These are phyloP conservation scores for Viola odorata DNA, from an alignment of 345 rosid genomes.

Conservation along the genomic window DNA sequence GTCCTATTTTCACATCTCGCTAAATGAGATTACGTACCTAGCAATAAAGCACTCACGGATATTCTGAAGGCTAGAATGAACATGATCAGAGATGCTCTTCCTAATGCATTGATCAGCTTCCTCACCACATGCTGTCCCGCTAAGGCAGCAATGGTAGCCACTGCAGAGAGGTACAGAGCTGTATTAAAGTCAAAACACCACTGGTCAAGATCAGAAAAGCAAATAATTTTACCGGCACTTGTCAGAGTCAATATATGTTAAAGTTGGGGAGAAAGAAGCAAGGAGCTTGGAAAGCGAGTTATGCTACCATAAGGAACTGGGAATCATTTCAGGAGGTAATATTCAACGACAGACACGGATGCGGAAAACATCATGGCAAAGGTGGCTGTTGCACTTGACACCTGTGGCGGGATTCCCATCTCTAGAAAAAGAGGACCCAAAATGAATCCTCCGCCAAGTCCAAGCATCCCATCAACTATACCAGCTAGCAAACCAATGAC, in stretches of 20 bases:
- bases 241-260: no score
- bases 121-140: slow-evolving; percentile 20
- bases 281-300: no score
- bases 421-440: no score
- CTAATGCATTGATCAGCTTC: slow-evolving; percentile 11
- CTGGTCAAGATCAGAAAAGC: no score
- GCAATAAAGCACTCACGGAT: slow-evolving; percentile 13
- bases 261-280: no score
- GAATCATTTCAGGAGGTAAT: slow-evolving; percentile 75
- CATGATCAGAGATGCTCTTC: slow-evolving; percentile 25
- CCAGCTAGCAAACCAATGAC: slow-evolving; percentile 29
- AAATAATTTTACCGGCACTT: no score
- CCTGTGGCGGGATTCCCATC: slow-evolving; percentile 43
- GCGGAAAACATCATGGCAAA: slow-evolving; percentile 86
- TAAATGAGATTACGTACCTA: no score
- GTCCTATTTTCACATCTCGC: no score
- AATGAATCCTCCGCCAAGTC: slow-evolving; percentile 41
- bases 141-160: slow-evolving; percentile 18
- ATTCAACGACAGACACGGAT: slow-evolving; percentile 78
- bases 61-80: slow-evolving; percentile 23
- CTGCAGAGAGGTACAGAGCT: slow-evolving; percentile 22
- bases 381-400: slow-evolving; percentile 77
- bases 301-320: slow-evolving; percentile 70
- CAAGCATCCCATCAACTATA: slow-evolving; percentile 34
- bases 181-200: no score